Percentiles rank a stretch among this genome's conserved stretches.
These are phyloP conservation scores for Penicillium aurantiogriseum DNA, from an alignment of 2,329 filamentous ascomycete species.

Conservation along the genomic window DNA sequence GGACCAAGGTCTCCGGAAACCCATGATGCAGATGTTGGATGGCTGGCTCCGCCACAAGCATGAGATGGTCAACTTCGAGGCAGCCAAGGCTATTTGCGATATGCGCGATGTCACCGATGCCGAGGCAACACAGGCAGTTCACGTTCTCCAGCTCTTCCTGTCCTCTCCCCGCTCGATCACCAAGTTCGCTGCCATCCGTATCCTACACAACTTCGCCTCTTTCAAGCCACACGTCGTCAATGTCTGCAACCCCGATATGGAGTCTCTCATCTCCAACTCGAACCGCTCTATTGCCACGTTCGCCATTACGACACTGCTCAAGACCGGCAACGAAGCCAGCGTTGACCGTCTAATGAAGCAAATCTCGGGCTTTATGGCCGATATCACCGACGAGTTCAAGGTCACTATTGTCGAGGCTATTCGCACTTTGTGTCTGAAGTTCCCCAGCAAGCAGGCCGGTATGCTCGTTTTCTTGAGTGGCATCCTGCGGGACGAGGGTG, in stretches of 20 bases:
- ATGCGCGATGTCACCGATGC: conserved; percentile 89
- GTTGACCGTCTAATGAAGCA: conserved; percentile 98
- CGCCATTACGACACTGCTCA: conserved; percentile 94
- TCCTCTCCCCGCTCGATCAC: conserved; percentile 93
- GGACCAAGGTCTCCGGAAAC: conserved; percentile 80
- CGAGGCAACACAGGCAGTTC: conserved; percentile 87
- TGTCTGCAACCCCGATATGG: conserved; percentile 94
- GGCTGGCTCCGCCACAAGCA: conserved; percentile 98
- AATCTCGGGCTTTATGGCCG: conserved; percentile 96
- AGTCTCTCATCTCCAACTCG: conserved; percentile 91
- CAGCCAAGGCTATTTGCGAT: conserved; percentile 95
- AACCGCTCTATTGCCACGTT: conserved; percentile 98
- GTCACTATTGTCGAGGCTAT: conserved; percentile 99
- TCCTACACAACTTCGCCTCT: conserved; percentile 91
- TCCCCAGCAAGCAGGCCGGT: conserved; percentile 94
- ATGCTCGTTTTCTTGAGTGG: conserved; percentile 97
- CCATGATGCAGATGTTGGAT: conserved; percentile 96
- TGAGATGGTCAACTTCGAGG: conserved; percentile 99
- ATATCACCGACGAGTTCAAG: conserved; percentile 99
- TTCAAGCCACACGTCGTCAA: conserved; percentile 94
- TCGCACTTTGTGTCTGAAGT: conserved; percentile 92
- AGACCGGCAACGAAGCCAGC: conserved; percentile 96
- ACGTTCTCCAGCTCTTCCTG: conserved; percentile 93
- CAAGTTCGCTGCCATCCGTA: conserved; percentile 95
- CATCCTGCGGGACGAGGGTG: conserved; percentile 94